phyloP scores from a whole-genome alignment of 2,329 filamentous ascomycete species.

The Dothideomycetes sp. region DNA sequence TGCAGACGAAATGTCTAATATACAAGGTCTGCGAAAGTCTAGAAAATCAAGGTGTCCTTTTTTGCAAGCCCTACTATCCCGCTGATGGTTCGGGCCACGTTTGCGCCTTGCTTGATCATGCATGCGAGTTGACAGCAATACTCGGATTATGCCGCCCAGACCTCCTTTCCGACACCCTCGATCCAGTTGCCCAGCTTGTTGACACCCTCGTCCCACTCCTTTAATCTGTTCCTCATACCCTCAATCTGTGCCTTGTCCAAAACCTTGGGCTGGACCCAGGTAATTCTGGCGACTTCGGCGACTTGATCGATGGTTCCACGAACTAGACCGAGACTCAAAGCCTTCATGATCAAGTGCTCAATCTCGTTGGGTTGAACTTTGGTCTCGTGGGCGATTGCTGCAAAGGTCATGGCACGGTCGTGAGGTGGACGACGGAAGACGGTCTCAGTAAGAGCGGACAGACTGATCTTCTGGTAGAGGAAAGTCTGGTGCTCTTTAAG shows the following conservation, averaged over 20 bases:
- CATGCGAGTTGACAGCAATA: not conserved
- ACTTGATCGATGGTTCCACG: slow-evolving; percentile 95
- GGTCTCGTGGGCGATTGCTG: slow-evolving; percentile 79
- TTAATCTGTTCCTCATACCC: slow-evolving; percentile 75
- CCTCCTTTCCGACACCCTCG: slow-evolving; percentile 83
- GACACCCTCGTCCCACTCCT: slow-evolving; percentile 93
- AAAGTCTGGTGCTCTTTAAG: slow-evolving; percentile 71
- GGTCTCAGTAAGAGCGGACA: slow-evolving; percentile 89
- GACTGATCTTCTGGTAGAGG: slow-evolving; percentile 93
- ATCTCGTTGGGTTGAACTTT: slow-evolving; percentile 87
- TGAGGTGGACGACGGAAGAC: slow-evolving; percentile 94
- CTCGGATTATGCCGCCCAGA: slow-evolving; percentile 64
- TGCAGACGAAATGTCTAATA: no score
- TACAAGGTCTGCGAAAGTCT: no score
- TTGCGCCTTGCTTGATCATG: not conserved
- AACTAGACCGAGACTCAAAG: slow-evolving; percentile 82
- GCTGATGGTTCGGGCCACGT: no score
- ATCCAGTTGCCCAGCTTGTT: slow-evolving; percentile 97
- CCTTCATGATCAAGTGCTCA: slow-evolving; percentile 98
- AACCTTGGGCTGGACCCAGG: slow-evolving; percentile 98
- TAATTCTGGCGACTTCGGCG: slow-evolving; percentile 84
- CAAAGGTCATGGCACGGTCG: slow-evolving; percentile 87
- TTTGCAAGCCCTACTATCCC: no score
- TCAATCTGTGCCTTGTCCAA: slow-evolving; percentile 91
- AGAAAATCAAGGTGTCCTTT: no score